Percentiles rank a stretch among this genome's conserved stretches.
These are phyloP conservation scores for Auriscalpium orientale DNA, from an alignment of 768 basidiomycete genomes.

Conservation along the genomic window DNA sequence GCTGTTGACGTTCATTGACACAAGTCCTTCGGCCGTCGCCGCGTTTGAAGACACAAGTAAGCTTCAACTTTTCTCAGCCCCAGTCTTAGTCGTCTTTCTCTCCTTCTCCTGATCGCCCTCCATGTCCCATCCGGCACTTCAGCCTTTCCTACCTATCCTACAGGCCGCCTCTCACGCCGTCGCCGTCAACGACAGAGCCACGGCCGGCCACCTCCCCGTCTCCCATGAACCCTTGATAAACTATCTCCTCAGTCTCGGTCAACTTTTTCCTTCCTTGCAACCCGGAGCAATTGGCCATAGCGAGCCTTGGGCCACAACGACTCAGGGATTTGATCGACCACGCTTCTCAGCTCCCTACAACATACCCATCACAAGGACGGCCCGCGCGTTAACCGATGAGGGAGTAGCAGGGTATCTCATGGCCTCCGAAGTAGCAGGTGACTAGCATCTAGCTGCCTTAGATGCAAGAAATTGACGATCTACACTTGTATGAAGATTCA, in stretches of 20 bases:
- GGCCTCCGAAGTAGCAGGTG: not conserved
- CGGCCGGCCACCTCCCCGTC: not conserved
- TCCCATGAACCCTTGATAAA: not conserved
- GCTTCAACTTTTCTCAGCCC: too few species aligned
- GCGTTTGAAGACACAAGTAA: too few species aligned
- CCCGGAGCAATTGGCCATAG: not conserved
- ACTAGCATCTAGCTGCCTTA: not conserved
- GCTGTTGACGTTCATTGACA: too few species aligned
- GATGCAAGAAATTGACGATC: too few species aligned
- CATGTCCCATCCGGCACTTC: too few species aligned
- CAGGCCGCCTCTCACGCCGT: too few species aligned
- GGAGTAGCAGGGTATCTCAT: not conserved
- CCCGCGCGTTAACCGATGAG: not conserved
- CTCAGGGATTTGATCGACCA: not conserved
- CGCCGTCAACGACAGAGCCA: not conserved
- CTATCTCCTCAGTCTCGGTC: not conserved
- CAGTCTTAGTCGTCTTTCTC: too few species aligned
- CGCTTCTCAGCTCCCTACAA: not conserved
- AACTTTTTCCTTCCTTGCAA: not conserved
- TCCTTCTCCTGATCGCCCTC: too few species aligned
- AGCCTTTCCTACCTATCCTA: too few species aligned
- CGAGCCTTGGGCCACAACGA: not conserved
- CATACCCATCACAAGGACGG: not conserved
- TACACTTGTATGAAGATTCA: too few species aligned
- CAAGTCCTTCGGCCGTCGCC: too few species aligned